These are phyloP conservation scores for Cornus controversa DNA, from an alignment of 148 eudicot species.

Conservation along the genomic window DNA sequence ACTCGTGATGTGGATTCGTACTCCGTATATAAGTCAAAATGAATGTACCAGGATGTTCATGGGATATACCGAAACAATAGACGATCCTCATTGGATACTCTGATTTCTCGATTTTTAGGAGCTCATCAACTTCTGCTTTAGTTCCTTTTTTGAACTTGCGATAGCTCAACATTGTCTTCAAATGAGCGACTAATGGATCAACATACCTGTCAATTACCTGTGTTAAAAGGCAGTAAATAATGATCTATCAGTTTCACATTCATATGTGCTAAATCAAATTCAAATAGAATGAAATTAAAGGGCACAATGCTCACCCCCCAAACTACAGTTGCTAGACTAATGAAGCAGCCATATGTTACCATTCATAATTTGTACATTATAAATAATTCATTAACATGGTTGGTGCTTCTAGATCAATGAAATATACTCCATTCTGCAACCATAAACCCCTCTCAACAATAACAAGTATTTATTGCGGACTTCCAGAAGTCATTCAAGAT, in stretches of 20 bases:
- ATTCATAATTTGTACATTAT: no score
- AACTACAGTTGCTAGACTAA: not conserved
- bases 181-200: slow-evolving; percentile 83
- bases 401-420: not conserved
- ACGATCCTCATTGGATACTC: slow-evolving; percentile 75
- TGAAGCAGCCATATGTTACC: not conserved
- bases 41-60: slow-evolving; percentile 95
- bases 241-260: not conserved
- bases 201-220: slow-evolving; percentile 99
- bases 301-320: not conserved
- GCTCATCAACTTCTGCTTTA: slow-evolving; percentile 92
- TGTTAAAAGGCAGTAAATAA: slow-evolving; percentile 6
- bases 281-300: not conserved
- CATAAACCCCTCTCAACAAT: no score
- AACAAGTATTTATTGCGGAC: no score
- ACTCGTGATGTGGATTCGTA: slow-evolving; percentile 94
- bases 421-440: no score
- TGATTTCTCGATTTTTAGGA: slow-evolving; percentile 59
- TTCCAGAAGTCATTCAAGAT: no score
- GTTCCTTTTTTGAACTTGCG: slow-evolving; percentile 83
- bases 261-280: not conserved
- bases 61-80: slow-evolving; percentile 90
- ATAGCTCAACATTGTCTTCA: slow-evolving; percentile 79
- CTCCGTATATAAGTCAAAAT: slow-evolving; percentile 81
- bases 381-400: not conserved